These are phyloP conservation scores for Penicillium cinerascens DNA, from an alignment of 495 filamentous ascomycete species.

Conservation along the genomic window DNA sequence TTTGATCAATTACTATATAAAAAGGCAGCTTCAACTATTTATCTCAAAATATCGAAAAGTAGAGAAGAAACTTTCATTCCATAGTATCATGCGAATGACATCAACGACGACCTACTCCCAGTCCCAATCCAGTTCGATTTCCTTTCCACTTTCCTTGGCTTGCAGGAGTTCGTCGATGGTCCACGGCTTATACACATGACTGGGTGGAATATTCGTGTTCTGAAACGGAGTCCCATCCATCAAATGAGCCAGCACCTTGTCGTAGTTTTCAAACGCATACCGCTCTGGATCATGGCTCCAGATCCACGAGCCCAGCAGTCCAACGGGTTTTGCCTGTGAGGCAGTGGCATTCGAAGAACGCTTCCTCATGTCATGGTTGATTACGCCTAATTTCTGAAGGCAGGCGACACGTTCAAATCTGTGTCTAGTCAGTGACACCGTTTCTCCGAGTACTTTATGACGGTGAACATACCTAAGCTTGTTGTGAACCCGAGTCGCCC, in stretches of 20 bases:
- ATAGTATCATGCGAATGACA: background rate
- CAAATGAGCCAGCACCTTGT: constrained; percentile 6
- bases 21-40: background rate
- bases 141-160: constrained; percentile 3
- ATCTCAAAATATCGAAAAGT: background rate
- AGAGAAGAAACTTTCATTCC: background rate
- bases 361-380: constrained; percentile 5
- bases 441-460: too few species aligned
- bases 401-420: constrained; percentile 16
- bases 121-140: constrained; percentile 8
- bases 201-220: constrained; percentile 17
- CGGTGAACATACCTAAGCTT: constrained; percentile 11
- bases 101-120: constrained; percentile 2
- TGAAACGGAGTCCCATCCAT: constrained; percentile 6
- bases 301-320: constrained; percentile 15
- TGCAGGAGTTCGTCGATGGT: constrained; percentile 16
- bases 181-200: constrained; percentile 14
- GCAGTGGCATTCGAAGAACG: constrained; percentile 2
- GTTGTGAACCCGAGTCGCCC: constrained; percentile 15
- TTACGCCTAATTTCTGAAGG: constrained; percentile 10
- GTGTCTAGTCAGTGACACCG: too few species aligned
- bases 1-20: background rate
- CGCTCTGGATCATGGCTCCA: constrained; percentile 18
- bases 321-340: constrained; percentile 1
- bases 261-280: constrained; percentile 16